These are phyloP conservation scores for Naganishia onofrii DNA, from an alignment of 768 basidiomycete genomes.

Conservation along the genomic window DNA sequence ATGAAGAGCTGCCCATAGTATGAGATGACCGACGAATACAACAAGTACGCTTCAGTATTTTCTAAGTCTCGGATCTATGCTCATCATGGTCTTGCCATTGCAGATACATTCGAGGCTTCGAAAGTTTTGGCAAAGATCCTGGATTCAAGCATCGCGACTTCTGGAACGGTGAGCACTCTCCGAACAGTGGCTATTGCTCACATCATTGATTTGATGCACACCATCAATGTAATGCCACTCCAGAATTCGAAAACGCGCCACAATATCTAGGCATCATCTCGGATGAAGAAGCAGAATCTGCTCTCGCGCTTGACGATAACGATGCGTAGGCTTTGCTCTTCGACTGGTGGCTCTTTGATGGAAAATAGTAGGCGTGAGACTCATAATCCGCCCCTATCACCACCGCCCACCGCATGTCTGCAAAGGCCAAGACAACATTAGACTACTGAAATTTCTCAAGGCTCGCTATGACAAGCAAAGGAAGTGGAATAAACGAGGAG, in stretches of 20 bases:
- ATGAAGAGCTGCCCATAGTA: constrained; percentile 23
- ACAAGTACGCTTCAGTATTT: constrained; percentile 34
- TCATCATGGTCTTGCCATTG: not conserved
- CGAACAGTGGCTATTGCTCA: not conserved
- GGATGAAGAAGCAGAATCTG: constrained; percentile 45
- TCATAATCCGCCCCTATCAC: too few species aligned
- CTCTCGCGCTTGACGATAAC: constrained; percentile 34
- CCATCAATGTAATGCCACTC: too few species aligned
- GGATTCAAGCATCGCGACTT: constrained; percentile 49
- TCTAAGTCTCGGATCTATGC: not conserved
- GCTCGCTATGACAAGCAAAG: too few species aligned
- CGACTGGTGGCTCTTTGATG: not conserved
- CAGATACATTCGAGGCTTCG: constrained; percentile 41
- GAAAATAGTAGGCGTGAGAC: not conserved
- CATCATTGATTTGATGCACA: too few species aligned
- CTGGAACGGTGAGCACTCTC: constrained; percentile 42
- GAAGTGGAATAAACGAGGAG: too few species aligned
- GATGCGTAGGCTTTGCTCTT: not conserved
- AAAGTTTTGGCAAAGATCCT: constrained; percentile 36
- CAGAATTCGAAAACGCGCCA: constrained; percentile 44
- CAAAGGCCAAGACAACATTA: too few species aligned
- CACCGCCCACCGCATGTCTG: too few species aligned
- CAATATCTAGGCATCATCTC: constrained; percentile 39
- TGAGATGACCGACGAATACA: constrained; percentile 50
- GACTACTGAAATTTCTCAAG: too few species aligned